These are phyloP conservation scores for Endocarpon pusillum DNA, from an alignment of 495 filamentous ascomycete genomes.

Conservation along the genomic window DNA sequence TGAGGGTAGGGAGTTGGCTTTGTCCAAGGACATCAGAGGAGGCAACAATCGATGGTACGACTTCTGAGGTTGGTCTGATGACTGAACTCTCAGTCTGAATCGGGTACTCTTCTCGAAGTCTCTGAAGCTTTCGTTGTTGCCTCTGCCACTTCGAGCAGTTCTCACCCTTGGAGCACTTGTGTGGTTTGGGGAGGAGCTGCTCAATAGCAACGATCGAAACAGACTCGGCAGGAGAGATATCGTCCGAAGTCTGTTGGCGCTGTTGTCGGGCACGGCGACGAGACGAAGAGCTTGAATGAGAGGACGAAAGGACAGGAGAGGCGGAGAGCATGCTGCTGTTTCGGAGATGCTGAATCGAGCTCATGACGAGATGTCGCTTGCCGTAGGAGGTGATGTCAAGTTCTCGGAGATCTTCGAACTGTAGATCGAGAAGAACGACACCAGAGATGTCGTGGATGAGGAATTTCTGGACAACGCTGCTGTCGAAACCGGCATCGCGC, in stretches of 20 bases:
- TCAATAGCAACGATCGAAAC: conserved; percentile 88
- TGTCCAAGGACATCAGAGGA: conserved; percentile 73
- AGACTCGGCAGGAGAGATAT: conserved; percentile 60
- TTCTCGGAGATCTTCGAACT: conserved; percentile 86
- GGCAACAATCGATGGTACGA: conserved; percentile 58
- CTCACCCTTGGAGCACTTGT: conserved; percentile 81
- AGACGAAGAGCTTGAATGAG: conserved; percentile 11
- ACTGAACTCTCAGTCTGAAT: conserved; percentile 5
- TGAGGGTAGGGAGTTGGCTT: conserved; percentile 35
- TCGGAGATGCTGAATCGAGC: conserved; percentile 56
- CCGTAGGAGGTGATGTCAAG: conserved; percentile 87
- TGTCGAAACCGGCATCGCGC: conserved; percentile 52
- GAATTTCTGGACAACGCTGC: conserved; percentile 62
- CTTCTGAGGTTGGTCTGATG: conserved; percentile 22
- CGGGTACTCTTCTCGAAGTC: conserved; percentile 52
- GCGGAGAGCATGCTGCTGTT: conserved; percentile 32
- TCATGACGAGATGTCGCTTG: conserved; percentile 72
- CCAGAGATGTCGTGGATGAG: conserved; percentile 82
- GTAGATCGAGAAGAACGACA: conserved; percentile 62
- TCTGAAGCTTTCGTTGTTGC: conserved; percentile 49
- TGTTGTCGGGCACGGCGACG: conserved; percentile 25
- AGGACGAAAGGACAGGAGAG: conserved; percentile 2
- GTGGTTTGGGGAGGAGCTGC: conserved; percentile 66
- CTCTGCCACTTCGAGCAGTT: conserved; percentile 66
- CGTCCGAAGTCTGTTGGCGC: conserved; percentile 30